A percentile compares a stretch with the other conserved stretches of the same genome.
These are phyloP conservation scores for Andrographis paniculata DNA, from an alignment of 305 asterid species.

Conservation along the genomic window DNA sequence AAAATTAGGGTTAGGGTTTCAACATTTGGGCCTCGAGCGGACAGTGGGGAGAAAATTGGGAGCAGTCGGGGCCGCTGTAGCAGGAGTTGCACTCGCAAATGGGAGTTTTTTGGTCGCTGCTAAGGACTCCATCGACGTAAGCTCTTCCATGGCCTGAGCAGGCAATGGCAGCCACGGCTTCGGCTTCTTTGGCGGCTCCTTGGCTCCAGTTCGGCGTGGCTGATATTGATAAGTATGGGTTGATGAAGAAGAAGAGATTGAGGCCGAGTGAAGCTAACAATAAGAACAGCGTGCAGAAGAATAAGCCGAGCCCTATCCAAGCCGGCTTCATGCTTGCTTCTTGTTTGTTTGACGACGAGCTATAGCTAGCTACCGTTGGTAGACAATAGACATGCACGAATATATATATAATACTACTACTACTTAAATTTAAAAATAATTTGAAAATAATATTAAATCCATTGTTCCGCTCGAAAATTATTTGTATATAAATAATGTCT, in stretches of 20 bases:
- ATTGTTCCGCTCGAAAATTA: too few species aligned
- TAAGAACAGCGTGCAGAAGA: conserved; percentile 15
- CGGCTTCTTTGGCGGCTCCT: conserved; percentile 62
- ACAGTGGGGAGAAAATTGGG: conserved; percentile 28
- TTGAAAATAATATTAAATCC: too few species aligned
- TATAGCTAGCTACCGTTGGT: too few species aligned
- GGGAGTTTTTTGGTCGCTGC: conserved; percentile 24
- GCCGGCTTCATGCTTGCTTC: background rate
- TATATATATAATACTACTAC: too few species aligned
- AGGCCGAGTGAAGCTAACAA: conserved; percentile 19
- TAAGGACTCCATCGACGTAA: conserved; percentile 42
- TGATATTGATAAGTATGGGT: conserved; percentile 2
- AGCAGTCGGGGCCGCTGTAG: conserved; percentile 51
- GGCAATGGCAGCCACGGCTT: conserved; percentile 37
- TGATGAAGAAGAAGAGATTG: conserved; percentile 16
- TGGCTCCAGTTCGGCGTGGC: conserved; percentile 30
- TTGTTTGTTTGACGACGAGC: too few species aligned
- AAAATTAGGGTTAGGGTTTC: too few species aligned
- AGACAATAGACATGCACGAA: too few species aligned
- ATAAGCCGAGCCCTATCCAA: background rate
- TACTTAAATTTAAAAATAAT: too few species aligned
- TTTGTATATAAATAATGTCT: too few species aligned
- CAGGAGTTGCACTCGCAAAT: conserved; percentile 68
- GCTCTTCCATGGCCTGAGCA: conserved; percentile 78
- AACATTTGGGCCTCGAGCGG: conserved; percentile 51